These are phyloP conservation scores for Staphylotrichum tortipilum DNA, from an alignment of 495 filamentous ascomycete species.

Conservation along the genomic window DNA sequence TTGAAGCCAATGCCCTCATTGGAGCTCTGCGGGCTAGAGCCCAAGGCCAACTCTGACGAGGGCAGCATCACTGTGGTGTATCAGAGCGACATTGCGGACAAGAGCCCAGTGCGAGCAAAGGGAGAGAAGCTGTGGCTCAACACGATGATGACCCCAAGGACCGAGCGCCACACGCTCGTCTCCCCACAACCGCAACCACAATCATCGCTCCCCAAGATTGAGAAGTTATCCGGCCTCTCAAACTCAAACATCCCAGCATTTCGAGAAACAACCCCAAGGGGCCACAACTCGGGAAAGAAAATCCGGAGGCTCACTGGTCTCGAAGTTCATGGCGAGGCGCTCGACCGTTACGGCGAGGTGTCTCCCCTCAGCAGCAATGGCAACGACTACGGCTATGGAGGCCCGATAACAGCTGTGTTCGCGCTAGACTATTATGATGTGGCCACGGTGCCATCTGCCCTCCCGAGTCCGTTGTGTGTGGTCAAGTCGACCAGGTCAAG, in stretches of 20 bases:
- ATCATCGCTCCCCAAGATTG: background rate
- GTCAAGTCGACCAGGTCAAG: background rate
- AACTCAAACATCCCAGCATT: background rate
- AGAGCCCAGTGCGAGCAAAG: no score
- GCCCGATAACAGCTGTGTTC: background rate
- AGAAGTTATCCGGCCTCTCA: background rate
- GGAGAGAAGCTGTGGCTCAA: background rate
- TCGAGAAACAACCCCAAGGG: background rate
- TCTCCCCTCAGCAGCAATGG: conserved; percentile 15
- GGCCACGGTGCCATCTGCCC: background rate
- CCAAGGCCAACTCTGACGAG: background rate
- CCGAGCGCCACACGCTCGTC: background rate
- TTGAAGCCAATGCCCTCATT: background rate
- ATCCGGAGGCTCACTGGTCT: conserved; percentile 11
- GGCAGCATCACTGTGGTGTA: conserved; percentile 1
- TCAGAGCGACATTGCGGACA: background rate
- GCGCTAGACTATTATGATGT: background rate
- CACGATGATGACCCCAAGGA: background rate
- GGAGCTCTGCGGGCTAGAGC: no score
- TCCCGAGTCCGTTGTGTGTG: background rate
- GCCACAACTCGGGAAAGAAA: background rate
- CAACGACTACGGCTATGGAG: conserved; percentile 7
- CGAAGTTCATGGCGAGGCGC: background rate
- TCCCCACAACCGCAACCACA: background rate
- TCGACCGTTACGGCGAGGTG: background rate